Evolutionary conservation across 371 early-diverging fungal species (phyloP).

Genomic region (Mortierella sp.): DNA sequence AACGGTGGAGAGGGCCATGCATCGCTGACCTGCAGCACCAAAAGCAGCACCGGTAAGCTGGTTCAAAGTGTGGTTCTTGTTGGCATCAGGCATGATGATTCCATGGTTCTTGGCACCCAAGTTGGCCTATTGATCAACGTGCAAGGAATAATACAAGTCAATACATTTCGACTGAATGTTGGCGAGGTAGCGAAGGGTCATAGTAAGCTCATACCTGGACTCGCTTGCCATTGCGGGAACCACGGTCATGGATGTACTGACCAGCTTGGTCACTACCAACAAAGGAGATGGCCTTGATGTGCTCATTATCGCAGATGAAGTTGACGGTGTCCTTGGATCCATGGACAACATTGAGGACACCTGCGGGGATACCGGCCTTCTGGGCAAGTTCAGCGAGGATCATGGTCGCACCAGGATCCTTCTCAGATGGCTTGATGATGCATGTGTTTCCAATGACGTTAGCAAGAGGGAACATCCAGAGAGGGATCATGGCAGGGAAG

Average conservation of each 20-base stretch:
- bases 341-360: conserved; percentile 95
- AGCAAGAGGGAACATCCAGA: conserved; percentile 97
- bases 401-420: conserved; percentile 96
- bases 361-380: conserved; percentile 94
- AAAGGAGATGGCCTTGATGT: conserved; percentile 94
- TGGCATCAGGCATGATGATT: conserved; percentile 93
- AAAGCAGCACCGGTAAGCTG: conserved; percentile 95
- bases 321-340: conserved; percentile 92
- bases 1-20: conserved; percentile 93
- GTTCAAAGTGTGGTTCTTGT: conserved; percentile 90
- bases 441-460: conserved; percentile 92
- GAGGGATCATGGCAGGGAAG: conserved; percentile 96
- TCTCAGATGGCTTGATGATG: conserved; percentile 94
- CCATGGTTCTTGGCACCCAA: conserved; percentile 98
- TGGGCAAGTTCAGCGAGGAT: conserved; percentile 90
- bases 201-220: conserved; percentile 74
- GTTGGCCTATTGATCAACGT: conserved; percentile 70
- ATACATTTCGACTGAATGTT: neutral
- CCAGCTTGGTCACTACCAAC: conserved; percentile 94
- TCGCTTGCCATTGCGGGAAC: conserved; percentile 93
- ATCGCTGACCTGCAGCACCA: conserved; percentile 97
- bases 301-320: conserved; percentile 89
- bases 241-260: conserved; percentile 88
- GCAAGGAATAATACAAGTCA: neutral
- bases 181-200: neutral